Evolutionary conservation across 2,329 filamentous ascomycete genomes (phyloP).

Genomic region (Xylariales sp.): DNA sequence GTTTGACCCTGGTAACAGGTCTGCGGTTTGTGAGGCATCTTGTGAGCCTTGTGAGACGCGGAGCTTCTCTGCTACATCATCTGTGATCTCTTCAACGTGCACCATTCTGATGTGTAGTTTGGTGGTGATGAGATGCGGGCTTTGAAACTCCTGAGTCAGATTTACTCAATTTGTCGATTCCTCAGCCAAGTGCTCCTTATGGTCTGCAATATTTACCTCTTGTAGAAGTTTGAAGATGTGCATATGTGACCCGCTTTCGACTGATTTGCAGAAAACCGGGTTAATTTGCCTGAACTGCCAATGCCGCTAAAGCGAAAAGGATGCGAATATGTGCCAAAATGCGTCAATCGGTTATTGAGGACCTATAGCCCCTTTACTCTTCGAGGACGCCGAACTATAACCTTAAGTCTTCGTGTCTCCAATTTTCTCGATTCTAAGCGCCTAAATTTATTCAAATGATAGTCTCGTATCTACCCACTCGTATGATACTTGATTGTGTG

Average conservation of each 20-base stretch:
- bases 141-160: neutral
- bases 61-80: conserved; percentile 29
- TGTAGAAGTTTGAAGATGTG: neutral
- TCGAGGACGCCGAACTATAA: no score
- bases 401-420: no score
- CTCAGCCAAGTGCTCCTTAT: neutral
- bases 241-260: neutral
- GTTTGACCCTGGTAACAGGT: neutral
- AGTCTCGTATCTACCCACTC: no score
- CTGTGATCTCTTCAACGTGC: conserved; percentile 39
- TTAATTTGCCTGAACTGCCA: no score
- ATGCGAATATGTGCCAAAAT: no score
- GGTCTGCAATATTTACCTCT: neutral
- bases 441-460: no score
- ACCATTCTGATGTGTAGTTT: conserved; percentile 13
- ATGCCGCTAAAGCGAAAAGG: no score
- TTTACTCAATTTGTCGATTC: neutral
- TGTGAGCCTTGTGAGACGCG: conserved; percentile 31
- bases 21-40: conserved; percentile 8
- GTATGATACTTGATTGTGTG: no score
- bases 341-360: no score
- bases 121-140: neutral
- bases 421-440: no score
- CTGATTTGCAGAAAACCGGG: no score
- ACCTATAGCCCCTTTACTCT: no score